phyloP scores from a whole-genome alignment of 768 basidiomycete species.

The Phlegmacium glaucopus region DNA sequence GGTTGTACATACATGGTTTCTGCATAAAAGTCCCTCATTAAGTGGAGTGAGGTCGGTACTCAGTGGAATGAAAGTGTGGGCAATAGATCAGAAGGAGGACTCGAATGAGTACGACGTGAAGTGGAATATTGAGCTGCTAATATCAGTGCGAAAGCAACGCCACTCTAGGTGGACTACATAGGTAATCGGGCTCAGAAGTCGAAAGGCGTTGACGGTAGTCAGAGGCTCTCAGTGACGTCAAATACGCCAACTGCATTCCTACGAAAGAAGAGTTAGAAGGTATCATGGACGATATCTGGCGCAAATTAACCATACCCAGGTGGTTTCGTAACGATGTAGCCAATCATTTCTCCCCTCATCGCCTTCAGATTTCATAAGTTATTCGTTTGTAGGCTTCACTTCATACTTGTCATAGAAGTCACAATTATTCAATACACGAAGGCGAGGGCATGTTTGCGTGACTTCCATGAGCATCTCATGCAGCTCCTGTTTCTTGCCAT shows the following conservation, averaged over 20 bases:
- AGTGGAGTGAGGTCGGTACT: too few relatives aligned
- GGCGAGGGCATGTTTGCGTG: slow-evolving; percentile 35
- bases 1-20: too few relatives aligned
- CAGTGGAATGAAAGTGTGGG: too few relatives aligned
- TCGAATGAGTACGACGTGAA: neutral
- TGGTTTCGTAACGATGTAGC: slow-evolving; percentile 32
- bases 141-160: slow-evolving; percentile 6
- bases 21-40: too few relatives aligned
- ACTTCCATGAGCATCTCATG: slow-evolving; percentile 38
- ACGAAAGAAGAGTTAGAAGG: neutral
- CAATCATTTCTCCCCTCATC: slow-evolving; percentile 26
- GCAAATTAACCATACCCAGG: slow-evolving; percentile 21
- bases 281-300: neutral
- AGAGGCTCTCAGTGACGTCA: slow-evolving; percentile 24
- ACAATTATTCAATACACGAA: slow-evolving; percentile 41
- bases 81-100: neutral
- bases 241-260: slow-evolving; percentile 22
- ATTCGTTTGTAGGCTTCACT: slow-evolving; percentile 33
- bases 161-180: too few relatives aligned
- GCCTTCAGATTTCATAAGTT: slow-evolving; percentile 31
- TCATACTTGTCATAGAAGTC: slow-evolving; percentile 30
- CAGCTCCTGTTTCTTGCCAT: slow-evolving; percentile 33
- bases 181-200: neutral
- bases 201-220: slow-evolving; percentile 3
- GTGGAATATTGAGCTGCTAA: slow-evolving; percentile 1